These are phyloP conservation scores for Amauroascus verrucosus DNA, from an alignment of 2,329 filamentous ascomycete species.

Conservation along the genomic window DNA sequence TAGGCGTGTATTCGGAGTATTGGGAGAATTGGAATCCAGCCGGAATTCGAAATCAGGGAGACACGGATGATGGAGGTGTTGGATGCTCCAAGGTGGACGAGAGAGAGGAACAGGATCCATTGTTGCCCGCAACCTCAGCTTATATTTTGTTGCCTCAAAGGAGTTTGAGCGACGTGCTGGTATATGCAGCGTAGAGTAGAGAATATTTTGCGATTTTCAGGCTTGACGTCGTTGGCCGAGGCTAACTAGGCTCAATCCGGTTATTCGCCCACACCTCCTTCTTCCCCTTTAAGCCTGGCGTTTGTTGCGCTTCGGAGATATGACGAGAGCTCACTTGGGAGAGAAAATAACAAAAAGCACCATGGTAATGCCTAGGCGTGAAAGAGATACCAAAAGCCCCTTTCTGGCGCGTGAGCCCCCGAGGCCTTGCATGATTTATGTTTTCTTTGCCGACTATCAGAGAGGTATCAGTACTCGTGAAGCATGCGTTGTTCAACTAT, in stretches of 20 bases:
- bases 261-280: neutral
- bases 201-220: slow-evolving; percentile 22
- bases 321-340: no score
- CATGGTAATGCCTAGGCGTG: no score
- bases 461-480: no score
- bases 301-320: no score
- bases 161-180: slow-evolving; percentile 26
- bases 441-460: neutral
- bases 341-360: no score
- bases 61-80: neutral
- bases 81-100: slow-evolving; percentile 1
- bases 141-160: slow-evolving; percentile 17
- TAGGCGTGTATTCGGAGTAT: neutral
- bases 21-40: neutral
- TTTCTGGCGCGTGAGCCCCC: neutral
- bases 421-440: neutral
- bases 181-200: slow-evolving; percentile 37
- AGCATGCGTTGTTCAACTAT: no score
- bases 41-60: neutral
- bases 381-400: neutral
- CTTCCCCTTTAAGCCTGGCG: no score
- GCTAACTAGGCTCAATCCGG: slow-evolving; percentile 6
- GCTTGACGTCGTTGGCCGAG: slow-evolving; percentile 5
- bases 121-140: slow-evolving; percentile 9
- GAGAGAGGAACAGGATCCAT: slow-evolving; percentile 7